Conservation (phyloP, 345 rosid species). For the Syzygium oleosum region DNA sequence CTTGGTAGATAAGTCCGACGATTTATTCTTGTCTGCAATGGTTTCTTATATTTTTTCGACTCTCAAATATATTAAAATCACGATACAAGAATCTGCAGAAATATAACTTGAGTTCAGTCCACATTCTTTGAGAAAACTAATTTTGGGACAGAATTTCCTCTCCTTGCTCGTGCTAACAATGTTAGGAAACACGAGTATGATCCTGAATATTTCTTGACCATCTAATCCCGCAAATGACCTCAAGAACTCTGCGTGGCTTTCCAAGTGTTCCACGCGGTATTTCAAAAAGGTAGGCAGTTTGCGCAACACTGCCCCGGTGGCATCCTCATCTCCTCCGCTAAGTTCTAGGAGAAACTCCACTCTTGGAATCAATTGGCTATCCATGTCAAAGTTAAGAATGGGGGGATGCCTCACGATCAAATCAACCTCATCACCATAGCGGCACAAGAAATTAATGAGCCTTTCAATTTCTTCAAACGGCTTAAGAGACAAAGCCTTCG, state of each 20-base stretch:
- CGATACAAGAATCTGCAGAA: slow-evolving; percentile 42
- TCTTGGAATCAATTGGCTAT: slow-evolving; percentile 53
- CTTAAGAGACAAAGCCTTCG: slow-evolving; percentile 45
- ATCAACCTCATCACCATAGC: slow-evolving; percentile 53
- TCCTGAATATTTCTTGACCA: slow-evolving; percentile 52
- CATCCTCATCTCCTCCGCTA: slow-evolving; percentile 58
- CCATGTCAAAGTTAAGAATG: slow-evolving; percentile 54
- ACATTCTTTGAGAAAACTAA: slow-evolving; percentile 62
- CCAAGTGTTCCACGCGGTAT: slow-evolving; percentile 47
- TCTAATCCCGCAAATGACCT: slow-evolving; percentile 60
- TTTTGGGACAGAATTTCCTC: slow-evolving; percentile 58
- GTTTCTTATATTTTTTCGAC: slow-evolving; percentile 5
- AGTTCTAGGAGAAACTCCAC: slow-evolving; percentile 43
- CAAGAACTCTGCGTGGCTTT: slow-evolving; percentile 44
- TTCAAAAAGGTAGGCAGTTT: slow-evolving; percentile 62
- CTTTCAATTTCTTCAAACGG: slow-evolving; percentile 56
- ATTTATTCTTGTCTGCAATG: slow-evolving; percentile 25
- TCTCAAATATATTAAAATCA: slow-evolving; percentile 48
- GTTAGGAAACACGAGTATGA: slow-evolving; percentile 54
- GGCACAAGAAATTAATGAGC: slow-evolving; percentile 38
- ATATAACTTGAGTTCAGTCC: slow-evolving; percentile 52
- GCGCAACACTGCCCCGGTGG: slow-evolving; percentile 39
- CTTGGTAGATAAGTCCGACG: too few species aligned
- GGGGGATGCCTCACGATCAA: slow-evolving; percentile 43
- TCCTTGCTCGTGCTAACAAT: slow-evolving; percentile 59